Base-by-base conservation (phyloP, 2,329 filamentous ascomycete species). In the Epichloe sibirici region DNA sequence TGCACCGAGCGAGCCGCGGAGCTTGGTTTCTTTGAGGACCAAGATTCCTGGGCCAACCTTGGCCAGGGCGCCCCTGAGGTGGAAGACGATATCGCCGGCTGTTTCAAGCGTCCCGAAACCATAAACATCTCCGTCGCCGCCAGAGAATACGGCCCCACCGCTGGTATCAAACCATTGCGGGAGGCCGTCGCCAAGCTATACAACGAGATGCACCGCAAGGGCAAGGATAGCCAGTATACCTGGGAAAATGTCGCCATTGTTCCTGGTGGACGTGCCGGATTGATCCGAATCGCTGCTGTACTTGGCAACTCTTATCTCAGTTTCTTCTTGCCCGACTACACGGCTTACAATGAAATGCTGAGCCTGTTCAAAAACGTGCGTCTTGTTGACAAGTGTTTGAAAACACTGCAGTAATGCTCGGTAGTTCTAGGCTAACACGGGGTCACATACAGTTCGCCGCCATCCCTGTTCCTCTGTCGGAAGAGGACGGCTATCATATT, bases 221-320 rank as follows among this genome's bases (percentile, higher is more conserved):
- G 86, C 64, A 94, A 93, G 73, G 77, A 82, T 11, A 91, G 86
- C 69, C 78, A 94, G 71, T 97, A 97, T 69, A 94, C 88, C 5
- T 96, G 88, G 86, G 91, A 97, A 75, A 97, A 97, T 68, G 91
- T 96, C 17, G 90, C 88, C 67, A 95, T 97, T 66, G 91, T 97
- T 3, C 91, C 91, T 45, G 90, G 90, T 68, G 91, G 91, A 40
- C 82, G 91, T 62, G 91, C 91, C 37, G 91, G 91, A 48, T 74
- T 97, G 70, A 96, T 96, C 66, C 82, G 91, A 61, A 96, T 97
- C 66, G 91, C 91, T 21, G 91, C 91, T 49, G 90, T 97, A 5
- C 72, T 97, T 60, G 91, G 91, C 58, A 95, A 95, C 67, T 85
- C 90, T 52, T 95, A 95, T 65, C 76, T 96, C 57, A 88, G 86